phyloP scores from a whole-genome alignment of 192 early-diverging fungal species.

The Umbelopsis sp. region DNA sequence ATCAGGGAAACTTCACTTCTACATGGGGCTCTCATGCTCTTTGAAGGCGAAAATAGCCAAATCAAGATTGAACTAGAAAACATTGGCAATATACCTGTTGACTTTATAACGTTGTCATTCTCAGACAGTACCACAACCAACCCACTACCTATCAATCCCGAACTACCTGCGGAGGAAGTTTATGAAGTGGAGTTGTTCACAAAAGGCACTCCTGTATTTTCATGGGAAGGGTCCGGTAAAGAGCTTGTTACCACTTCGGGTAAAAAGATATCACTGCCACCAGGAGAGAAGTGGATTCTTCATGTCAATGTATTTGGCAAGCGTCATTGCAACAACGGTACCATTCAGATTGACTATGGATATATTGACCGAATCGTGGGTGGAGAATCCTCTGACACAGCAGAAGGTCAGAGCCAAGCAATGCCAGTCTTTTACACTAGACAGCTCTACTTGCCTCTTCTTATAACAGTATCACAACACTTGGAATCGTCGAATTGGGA shows the following conservation, averaged over 20 bases:
- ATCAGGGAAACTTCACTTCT: constrained; percentile 59
- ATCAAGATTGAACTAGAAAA: constrained; percentile 72
- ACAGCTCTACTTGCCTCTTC: constrained; percentile 64
- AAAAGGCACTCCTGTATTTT: constrained; percentile 56
- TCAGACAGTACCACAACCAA: constrained; percentile 49
- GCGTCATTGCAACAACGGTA: constrained; percentile 63
- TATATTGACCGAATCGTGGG: constrained; percentile 44
- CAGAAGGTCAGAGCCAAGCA: background rate
- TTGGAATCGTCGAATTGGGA: constrained; percentile 67
- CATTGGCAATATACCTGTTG: constrained; percentile 70
- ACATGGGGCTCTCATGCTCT: constrained; percentile 77
- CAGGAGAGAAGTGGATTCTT: constrained; percentile 51
- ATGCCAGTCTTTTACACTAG: constrained; percentile 59
- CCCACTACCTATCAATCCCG: constrained; percentile 37
- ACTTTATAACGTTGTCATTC: constrained; percentile 66
- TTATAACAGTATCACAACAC: constrained; percentile 69
- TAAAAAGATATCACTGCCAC: constrained; percentile 48
- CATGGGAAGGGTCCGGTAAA: constrained; percentile 46
- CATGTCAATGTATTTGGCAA: constrained; percentile 76
- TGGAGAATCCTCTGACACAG: background rate
- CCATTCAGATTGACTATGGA: constrained; percentile 73
- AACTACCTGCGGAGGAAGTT: constrained; percentile 63
- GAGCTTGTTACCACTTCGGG: constrained; percentile 20
- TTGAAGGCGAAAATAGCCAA: constrained; percentile 75
- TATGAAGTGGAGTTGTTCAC: constrained; percentile 78